These are phyloP conservation scores for Backusella mclennaniae DNA, from an alignment of 192 early-diverging fungal species.

Conservation along the genomic window DNA sequence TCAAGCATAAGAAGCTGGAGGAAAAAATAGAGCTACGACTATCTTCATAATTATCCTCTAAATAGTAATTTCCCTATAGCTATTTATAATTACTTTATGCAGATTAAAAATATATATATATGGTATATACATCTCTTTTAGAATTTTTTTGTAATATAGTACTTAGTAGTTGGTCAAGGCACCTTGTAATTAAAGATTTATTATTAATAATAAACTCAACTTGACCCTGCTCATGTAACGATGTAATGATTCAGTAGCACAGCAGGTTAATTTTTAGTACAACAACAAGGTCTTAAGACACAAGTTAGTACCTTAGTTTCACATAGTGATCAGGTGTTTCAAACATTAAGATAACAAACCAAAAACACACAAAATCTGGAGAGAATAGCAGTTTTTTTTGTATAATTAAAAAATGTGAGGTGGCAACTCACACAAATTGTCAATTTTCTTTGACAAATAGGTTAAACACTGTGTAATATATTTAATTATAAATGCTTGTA, in stretches of 20 bases:
- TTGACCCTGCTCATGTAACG: neutral
- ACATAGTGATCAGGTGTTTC: neutral
- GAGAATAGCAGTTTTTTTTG: neutral
- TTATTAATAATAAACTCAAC: neutral
- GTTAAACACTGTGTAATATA: too few species aligned
- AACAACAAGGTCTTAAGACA: neutral
- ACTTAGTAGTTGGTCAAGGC: neutral
- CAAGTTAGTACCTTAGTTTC: neutral
- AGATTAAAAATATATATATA: too few species aligned
- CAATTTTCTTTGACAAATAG: neutral
- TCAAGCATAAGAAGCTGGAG: neutral
- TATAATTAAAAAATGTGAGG: neutral
- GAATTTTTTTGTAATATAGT: neutral
- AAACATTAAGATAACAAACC: neutral
- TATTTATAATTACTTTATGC: too few species aligned
- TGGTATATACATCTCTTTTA: neutral
- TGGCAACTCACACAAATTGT: neutral
- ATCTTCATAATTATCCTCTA: too few species aligned
- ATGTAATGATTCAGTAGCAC: neutral
- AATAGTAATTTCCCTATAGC: too few species aligned
- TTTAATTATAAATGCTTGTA: too few species aligned
- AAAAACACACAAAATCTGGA: neutral
- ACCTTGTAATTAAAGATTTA: neutral
- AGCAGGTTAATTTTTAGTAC: neutral
- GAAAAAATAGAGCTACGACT: neutral